Evolutionary conservation across 1,284 basidiomycete genomes (phyloP), one percentile per base, ranked within the genome.

Genomic region (Ceratobasidium sp.): DNA sequence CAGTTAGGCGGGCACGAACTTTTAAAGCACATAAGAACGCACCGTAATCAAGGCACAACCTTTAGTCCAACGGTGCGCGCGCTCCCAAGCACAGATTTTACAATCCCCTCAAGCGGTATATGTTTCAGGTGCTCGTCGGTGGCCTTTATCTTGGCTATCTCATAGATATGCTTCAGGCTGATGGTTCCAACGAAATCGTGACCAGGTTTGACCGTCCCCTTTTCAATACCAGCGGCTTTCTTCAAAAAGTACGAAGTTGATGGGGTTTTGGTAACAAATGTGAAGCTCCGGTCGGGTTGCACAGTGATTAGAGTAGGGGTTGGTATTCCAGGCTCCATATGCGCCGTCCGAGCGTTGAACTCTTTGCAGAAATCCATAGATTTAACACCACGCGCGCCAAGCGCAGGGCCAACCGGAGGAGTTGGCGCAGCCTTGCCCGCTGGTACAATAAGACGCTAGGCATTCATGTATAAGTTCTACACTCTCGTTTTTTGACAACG

Each of bases 351-450:
- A 77, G 95, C 96, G 86, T 96, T 97, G 88, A 95, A 98, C 85
- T 97, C 96, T 85, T 99, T 99, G 89, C 97, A 98, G 85, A 99
- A 99, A 87, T 99, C 98, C 93, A 99, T 99, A 23, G 97, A 97
- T 87, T 99, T 99, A 81, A 99, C 97, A 83, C 98, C 98, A 84
- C 96, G 93, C 81, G 98, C 97, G 88, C 98, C 98, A 72, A 99
- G 91, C 26, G 97, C 97, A 75, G 98, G 97, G 82, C 97, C 98
- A 72, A 99, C 95, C 23, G 97, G 97, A 66, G 97, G 97, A 77
- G 96, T 96, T 26, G 97, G 97, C 33, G 96, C 93, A 49, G 97
- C 97, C 85, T 98, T 98, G 58, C 97, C 97, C 49, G 97, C 97
- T 69, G 93, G 92, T 73, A 99, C 93, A 69, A 98, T 89, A 72